phyloP scores from a whole-genome alignment of 495 filamentous ascomycete species.

The Tuber aestivum region DNA sequence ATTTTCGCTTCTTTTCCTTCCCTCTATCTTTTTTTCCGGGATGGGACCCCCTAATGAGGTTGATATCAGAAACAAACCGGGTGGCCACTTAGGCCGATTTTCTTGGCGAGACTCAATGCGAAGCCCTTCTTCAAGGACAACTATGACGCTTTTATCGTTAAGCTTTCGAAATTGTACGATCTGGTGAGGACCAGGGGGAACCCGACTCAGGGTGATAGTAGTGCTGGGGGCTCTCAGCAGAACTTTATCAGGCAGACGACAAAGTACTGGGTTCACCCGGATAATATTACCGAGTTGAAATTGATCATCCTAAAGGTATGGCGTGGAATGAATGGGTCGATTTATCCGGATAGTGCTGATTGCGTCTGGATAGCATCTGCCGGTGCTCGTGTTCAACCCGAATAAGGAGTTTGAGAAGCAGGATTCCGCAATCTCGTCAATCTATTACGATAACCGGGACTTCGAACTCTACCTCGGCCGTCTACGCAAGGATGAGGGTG shows the following conservation, averaged over 20 bases:
- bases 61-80: conserved; percentile 73
- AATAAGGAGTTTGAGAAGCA: conserved; percentile 89
- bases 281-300: conserved; percentile 98
- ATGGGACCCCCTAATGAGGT: neutral
- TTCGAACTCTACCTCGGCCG: conserved; percentile 93
- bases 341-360: conserved; percentile 14
- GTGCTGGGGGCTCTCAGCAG: conserved; percentile 85
- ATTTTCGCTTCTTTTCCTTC: neutral
- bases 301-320: conserved; percentile 83
- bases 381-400: conserved; percentile 93
- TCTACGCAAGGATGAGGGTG: conserved; percentile 94
- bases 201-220: conserved; percentile 81
- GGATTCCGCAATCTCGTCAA: conserved; percentile 92
- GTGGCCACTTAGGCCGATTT: conserved; percentile 91
- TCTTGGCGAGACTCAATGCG: conserved; percentile 83
- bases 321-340: neutral
- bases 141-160: conserved; percentile 93
- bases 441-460: conserved; percentile 93
- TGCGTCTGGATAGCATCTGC: conserved; percentile 61
- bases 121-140: conserved; percentile 99
- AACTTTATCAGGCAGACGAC: conserved; percentile 97
- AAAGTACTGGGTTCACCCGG: conserved; percentile 98
- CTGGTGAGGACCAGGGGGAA: conserved; percentile 86
- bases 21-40: neutral
- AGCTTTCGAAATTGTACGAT: conserved; percentile 93